Evolutionary conservation across 2,329 filamentous ascomycete species (phyloP).

Genomic region (Pestalotiopsis sp.): DNA sequence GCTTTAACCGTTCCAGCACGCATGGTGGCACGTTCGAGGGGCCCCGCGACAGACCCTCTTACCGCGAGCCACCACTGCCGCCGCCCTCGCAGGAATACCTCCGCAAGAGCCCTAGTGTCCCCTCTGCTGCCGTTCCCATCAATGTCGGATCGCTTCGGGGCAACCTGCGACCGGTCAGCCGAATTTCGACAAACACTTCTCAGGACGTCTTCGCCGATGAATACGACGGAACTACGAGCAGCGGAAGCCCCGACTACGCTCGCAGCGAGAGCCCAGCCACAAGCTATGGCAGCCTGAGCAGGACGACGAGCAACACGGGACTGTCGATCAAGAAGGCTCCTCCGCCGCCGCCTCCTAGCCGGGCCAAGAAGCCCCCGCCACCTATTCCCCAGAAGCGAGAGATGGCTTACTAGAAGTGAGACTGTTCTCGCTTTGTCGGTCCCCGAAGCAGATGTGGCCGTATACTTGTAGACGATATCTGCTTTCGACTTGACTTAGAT

Average conservation of each 20-base stretch:
- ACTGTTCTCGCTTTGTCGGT: neutral
- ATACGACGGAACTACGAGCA: conserved; percentile 52
- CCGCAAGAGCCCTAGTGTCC: conserved; percentile 19
- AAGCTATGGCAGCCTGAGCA: conserved; percentile 56
- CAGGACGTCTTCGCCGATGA: conserved; percentile 52
- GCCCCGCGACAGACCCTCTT: conserved; percentile 21
- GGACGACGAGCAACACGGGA: conserved; percentile 42
- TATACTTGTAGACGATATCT: neutral
- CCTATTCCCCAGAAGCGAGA: conserved; percentile 47
- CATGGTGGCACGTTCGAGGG: conserved; percentile 23
- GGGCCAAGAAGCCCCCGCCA: conserved; percentile 57
- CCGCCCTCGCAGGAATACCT: conserved; percentile 23
- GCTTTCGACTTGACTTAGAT: neutral
- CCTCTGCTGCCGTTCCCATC: conserved; percentile 12
- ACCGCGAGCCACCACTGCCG: conserved; percentile 31
- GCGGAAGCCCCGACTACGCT: conserved; percentile 54
- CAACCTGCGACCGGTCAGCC: conserved; percentile 48
- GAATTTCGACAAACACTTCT: conserved; percentile 41
- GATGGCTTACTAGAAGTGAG: conserved; percentile 22
- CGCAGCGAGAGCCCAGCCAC: conserved; percentile 58
- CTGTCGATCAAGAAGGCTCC: conserved; percentile 41
- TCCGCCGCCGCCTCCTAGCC: conserved; percentile 48
- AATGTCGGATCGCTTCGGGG: conserved; percentile 41
- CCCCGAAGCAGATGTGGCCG: neutral
- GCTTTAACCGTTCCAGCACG: conserved; percentile 29